Base-by-base conservation (phyloP, 257 asterid species). In the Verbena officinalis region DNA sequence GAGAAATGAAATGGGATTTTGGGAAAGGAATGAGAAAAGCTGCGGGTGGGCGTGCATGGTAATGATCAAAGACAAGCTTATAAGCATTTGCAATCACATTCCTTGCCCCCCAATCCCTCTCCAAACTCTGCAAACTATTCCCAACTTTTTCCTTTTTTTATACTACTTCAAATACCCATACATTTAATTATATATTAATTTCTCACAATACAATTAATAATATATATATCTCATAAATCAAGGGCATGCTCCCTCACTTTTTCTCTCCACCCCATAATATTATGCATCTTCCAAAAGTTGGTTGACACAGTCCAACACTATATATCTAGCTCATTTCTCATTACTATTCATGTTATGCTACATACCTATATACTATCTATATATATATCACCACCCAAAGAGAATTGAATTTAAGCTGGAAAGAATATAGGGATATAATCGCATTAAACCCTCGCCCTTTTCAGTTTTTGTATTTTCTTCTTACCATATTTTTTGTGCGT, bases 81-180 rank as follows among this genome's bases (percentile, higher is more conserved):
- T n/a, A n/a, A n/a, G n/a, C n/a, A n/a, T n/a, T 27, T 27, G 33
- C 33, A 27, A 2, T 55, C 75, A 71, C 81, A 67, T 78, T 72
- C 71, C 54, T 71, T 83, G 92, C 89, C 86, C 71, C 92, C 92
- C 78, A 80, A 62, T 64, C 81, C 73, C 75, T 83, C 82, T 75
- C 77, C 90, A 83, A 67, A 68, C 38, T 55, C 79, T 77, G 82
- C 65, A 65, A 58, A 31, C 7, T 27, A 10, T 54, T 20, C 33
- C 38, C 43, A 33, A 23, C 64, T 62, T 57, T 67, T 69, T 57
- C 5, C 30, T 38, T 58, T 63, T 69, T 66, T 54, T 64, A 44
- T 27, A 22, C 38, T 19, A 11, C 56, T 43, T 12, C 71, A 60
- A 67, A 50, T 31, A 62, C 75, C 78, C 72, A 71, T 68, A 69